Evolutionary conservation across 768 basidiomycete species (phyloP).

Genomic region (Royoungia palumana): DNA sequence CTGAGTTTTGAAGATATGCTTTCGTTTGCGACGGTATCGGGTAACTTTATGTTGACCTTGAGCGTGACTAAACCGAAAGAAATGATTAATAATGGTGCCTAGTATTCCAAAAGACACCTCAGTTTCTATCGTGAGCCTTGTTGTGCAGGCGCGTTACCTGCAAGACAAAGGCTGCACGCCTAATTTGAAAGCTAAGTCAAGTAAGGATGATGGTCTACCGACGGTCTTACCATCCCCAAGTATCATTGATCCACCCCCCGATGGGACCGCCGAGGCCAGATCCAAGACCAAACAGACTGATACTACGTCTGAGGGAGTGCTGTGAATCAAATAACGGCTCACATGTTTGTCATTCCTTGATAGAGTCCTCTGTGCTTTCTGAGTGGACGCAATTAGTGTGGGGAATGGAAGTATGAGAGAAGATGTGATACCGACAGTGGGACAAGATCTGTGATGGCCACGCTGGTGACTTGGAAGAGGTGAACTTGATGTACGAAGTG

Average conservation of each 20-base stretch:
- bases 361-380: slow-evolving; percentile 87
- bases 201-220: background rate
- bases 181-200: slow-evolving; percentile 31
- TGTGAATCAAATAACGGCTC: slow-evolving; percentile 25
- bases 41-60: slow-evolving; percentile 76
- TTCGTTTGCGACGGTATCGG: slow-evolving; percentile 62
- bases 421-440: slow-evolving; percentile 58
- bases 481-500: slow-evolving; percentile 15
- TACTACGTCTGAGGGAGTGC: slow-evolving; percentile 1
- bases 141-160: slow-evolving; percentile 50
- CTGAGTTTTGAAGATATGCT: slow-evolving; percentile 58
- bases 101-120: slow-evolving; percentile 13
- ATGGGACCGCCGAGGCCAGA: slow-evolving; percentile 76
- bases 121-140: slow-evolving; percentile 1
- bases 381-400: slow-evolving; percentile 1
- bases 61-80: slow-evolving; percentile 67
- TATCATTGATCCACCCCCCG: slow-evolving; percentile 84
- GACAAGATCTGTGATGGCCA: slow-evolving; percentile 85
- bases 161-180: slow-evolving; percentile 83
- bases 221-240: slow-evolving; percentile 71
- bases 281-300: slow-evolving; percentile 79
- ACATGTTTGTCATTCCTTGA: slow-evolving; percentile 91
- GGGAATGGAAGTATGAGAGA: slow-evolving; percentile 2
- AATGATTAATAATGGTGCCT: slow-evolving; percentile 76
- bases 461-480: slow-evolving; percentile 61